phyloP scores from a whole-genome alignment of 2,329 filamentous ascomycete species.

The Penicillium palitans region DNA sequence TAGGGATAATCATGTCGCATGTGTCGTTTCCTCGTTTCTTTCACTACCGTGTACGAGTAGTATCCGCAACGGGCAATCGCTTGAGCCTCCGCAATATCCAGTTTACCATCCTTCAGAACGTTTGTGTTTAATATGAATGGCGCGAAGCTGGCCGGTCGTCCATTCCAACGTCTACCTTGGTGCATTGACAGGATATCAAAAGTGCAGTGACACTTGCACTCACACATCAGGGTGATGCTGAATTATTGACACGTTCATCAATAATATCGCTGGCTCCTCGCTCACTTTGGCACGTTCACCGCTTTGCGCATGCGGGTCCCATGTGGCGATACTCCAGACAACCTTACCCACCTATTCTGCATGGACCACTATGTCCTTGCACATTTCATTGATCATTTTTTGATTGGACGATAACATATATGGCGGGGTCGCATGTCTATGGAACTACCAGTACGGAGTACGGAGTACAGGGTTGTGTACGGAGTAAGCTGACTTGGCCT shows the following conservation, averaged over 20 bases:
- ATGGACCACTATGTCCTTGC: constrained; percentile 61
- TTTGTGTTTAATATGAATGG: constrained; percentile 57
- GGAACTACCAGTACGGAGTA: constrained; percentile 63
- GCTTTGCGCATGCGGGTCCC: constrained; percentile 47
- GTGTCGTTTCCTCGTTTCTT: constrained; percentile 38
- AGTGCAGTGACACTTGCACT: constrained; percentile 59
- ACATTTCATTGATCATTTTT: constrained; percentile 48
- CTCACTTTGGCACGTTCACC: constrained; percentile 55
- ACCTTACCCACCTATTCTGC: constrained; percentile 58
- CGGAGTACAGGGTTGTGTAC: constrained; percentile 50
- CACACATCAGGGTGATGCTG: constrained; percentile 58
- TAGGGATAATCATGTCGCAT: constrained; percentile 54
- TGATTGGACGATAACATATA: constrained; percentile 61
- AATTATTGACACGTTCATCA: constrained; percentile 54
- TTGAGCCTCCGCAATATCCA: constrained; percentile 58
- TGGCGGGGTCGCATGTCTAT: constrained; percentile 61
- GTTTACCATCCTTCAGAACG: constrained; percentile 55
- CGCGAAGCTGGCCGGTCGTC: constrained; percentile 59
- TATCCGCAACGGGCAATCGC: constrained; percentile 63
- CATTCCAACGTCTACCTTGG: constrained; percentile 60
- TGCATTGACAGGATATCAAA: constrained; percentile 57
- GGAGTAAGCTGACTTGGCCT: constrained; percentile 52
- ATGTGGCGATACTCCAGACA: constrained; percentile 62
- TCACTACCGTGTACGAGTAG: constrained; percentile 58
- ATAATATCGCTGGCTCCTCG: constrained; percentile 46